Evolutionary conservation across 257 asterid genomes (phyloP).

Genomic region (Ilex asprella): DNA sequence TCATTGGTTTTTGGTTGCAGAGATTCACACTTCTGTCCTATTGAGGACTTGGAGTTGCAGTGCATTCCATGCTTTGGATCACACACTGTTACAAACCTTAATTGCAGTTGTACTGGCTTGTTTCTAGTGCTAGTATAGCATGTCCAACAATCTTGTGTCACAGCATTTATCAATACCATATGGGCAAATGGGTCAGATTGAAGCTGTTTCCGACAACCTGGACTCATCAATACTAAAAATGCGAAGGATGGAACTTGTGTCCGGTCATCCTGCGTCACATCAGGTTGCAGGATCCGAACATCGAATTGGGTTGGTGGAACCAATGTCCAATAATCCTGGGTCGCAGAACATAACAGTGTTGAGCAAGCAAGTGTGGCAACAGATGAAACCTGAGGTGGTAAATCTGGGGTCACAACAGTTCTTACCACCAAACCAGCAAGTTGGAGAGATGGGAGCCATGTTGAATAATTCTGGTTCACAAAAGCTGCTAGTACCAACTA

Average conservation of each 20-base stretch:
- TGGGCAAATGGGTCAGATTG: slow-evolving; percentile 52
- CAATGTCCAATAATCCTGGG: slow-evolving; percentile 28
- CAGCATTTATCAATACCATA: slow-evolving; percentile 35
- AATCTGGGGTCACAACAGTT: slow-evolving; percentile 24
- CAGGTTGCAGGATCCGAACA: slow-evolving; percentile 21
- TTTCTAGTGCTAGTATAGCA: slow-evolving; percentile 16
- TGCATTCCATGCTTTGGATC: too few relatives aligned
- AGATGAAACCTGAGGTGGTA: slow-evolving; percentile 21
- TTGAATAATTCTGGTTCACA: slow-evolving; percentile 27
- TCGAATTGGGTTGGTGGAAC: slow-evolving; percentile 20
- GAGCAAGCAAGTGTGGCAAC: slow-evolving; percentile 16
- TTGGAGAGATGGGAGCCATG: slow-evolving; percentile 18
- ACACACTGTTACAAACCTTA: too few relatives aligned
- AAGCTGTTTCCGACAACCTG: slow-evolving; percentile 37
- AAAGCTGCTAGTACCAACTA: slow-evolving; percentile 38
- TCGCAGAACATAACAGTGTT: slow-evolving; percentile 21
- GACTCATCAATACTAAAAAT: slow-evolving; percentile 38
- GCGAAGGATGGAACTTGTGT: slow-evolving; percentile 18
- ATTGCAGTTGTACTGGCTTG: slow-evolving; percentile 6
- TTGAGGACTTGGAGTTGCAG: neutral
- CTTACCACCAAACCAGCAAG: slow-evolving; percentile 29
- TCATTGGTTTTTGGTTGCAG: too few relatives aligned
- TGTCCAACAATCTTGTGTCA: slow-evolving; percentile 48
- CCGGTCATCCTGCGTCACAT: slow-evolving; percentile 18
- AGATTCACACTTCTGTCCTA: too few relatives aligned